phyloP scores from a whole-genome alignment of 2,329 filamentous ascomycete species.

The Monosporascus sp. region DNA sequence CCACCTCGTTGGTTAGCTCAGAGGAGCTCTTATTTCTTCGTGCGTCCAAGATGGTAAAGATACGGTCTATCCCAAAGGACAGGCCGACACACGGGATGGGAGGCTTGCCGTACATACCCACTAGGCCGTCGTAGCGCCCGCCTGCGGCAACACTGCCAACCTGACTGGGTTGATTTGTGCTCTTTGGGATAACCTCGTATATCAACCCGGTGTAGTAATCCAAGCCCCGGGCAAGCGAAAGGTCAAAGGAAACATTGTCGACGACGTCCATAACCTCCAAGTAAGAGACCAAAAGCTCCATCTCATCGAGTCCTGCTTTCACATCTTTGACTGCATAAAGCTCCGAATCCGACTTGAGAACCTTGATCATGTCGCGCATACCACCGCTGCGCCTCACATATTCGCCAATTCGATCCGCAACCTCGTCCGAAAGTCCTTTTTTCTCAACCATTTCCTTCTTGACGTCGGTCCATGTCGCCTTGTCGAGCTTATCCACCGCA shows the following conservation, averaged over 20 bases:
- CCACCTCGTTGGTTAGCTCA: conserved; percentile 52
- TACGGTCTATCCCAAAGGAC: conserved; percentile 92
- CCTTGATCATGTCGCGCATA: conserved; percentile 65
- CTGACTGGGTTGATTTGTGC: conserved; percentile 22
- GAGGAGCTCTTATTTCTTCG: conserved; percentile 48
- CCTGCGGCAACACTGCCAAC: conserved; percentile 70
- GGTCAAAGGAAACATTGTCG: conserved; percentile 77
- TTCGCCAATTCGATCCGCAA: conserved; percentile 82
- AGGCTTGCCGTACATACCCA: conserved; percentile 86
- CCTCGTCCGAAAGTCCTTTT: conserved; percentile 70
- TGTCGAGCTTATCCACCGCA: conserved; percentile 94
- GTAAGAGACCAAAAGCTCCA: conserved; percentile 76
- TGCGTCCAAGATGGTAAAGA: conserved; percentile 87
- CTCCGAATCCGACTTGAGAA: conserved; percentile 61
- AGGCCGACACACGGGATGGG: conserved; percentile 88
- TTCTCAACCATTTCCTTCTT: conserved; percentile 90
- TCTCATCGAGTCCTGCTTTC: conserved; percentile 74
- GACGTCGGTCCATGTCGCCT: conserved; percentile 84
- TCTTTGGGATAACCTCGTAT: conserved; percentile 59
- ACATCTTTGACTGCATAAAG: conserved; percentile 68
- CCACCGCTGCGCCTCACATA: conserved; percentile 72
- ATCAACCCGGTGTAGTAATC: conserved; percentile 91
- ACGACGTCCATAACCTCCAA: conserved; percentile 71
- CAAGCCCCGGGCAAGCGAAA: conserved; percentile 84
- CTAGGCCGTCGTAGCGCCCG: conserved; percentile 86